Base-by-base conservation (phyloP, 2,329 filamentous ascomycete species). In the Pochonia chlamydosporia region DNA sequence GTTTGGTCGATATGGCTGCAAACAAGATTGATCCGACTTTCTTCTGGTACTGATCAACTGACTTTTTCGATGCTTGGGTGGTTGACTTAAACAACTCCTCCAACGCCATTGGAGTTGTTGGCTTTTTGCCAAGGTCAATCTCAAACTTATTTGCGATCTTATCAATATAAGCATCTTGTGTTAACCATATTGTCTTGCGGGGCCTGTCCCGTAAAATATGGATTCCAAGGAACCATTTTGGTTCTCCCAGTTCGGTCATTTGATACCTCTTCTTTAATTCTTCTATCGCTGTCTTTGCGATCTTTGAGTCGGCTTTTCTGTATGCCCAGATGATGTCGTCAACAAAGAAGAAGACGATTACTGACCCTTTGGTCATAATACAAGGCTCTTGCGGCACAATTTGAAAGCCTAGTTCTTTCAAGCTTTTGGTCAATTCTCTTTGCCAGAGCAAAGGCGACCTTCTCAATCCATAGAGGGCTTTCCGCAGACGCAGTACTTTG, bases 101-200 rank as follows among this genome's bases (percentile, higher is more conserved):
- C 6, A 18, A 11, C 6, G 11, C 23, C 11, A 42, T 42, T 21
- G 23, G 23, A 11, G 23, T 21, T 42, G 23, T 10, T 16, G 36
- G 28, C 28, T 9, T 31, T 31, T 31, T 31, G 28, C 9, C 14
- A 9, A 31, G 28, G 28, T 31, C 23, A 5, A 45, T 4, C 6
- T 26, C 23, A 10, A 45, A 45, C 10, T 26, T 8, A 6, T 45
- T 21, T 4, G 43, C 43, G 8, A 45, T 35, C 11, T 45, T 45
- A 14, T 45, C 18, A 30, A 45, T 36, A 11, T 45, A 45, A n/a
- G 43, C 21, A 23, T 45, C 21, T 23, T 45, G 43, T 4, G 30
- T 23, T 2, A 45, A 21, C 28, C 31, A 45, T 14, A 45, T 45
- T 11, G 13, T 35, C 9, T 31, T 28, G 18, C 37, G n/a, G 2